phyloP scores from a whole-genome alignment of 2,329 filamentous ascomycete species.

The Cladosporium sp. region DNA sequence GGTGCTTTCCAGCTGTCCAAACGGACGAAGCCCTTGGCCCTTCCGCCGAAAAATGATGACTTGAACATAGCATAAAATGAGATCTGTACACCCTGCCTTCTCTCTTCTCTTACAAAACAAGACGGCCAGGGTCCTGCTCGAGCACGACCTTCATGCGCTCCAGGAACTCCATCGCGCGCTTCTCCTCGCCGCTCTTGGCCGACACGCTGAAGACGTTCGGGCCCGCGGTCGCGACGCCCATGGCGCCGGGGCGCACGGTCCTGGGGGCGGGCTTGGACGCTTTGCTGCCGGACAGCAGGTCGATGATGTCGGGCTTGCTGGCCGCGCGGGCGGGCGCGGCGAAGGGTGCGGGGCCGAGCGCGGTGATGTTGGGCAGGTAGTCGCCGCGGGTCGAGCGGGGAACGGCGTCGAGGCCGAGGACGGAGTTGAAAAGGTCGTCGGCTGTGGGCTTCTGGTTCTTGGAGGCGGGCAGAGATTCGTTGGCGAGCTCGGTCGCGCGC shows the following conservation, averaged over 20 bases:
- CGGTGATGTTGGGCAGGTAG: slow-evolving; percentile 67
- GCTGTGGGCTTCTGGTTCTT: slow-evolving; percentile 59
- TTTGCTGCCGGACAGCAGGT: slow-evolving; percentile 57
- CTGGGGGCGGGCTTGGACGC: slow-evolving; percentile 19
- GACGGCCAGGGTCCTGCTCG: slow-evolving; percentile 69
- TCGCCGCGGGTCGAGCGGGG: slow-evolving; percentile 48
- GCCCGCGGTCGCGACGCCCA: slow-evolving; percentile 35
- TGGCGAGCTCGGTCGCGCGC: slow-evolving; percentile 78
- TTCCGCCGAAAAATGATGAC: too few species aligned
- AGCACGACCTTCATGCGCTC: slow-evolving; percentile 79
- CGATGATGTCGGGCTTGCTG: slow-evolving; percentile 70
- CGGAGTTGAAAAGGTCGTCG: slow-evolving; percentile 81
- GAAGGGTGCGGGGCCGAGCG: slow-evolving; percentile 43
- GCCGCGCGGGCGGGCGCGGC: slow-evolving; percentile 21
- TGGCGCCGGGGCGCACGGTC: not conserved
- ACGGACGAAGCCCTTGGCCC: too few species aligned
- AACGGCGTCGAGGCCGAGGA: slow-evolving; percentile 64
- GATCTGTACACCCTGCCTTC: too few species aligned
- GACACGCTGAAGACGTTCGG: slow-evolving; percentile 75
- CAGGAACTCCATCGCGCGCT: slow-evolving; percentile 73
- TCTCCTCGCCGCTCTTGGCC: slow-evolving; percentile 74
- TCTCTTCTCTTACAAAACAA: slow-evolving; percentile 48
- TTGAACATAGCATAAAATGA: too few species aligned
- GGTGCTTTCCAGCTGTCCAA: too few species aligned
- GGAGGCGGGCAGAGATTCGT: slow-evolving; percentile 71